Percentiles rank a stretch among this genome's conserved stretches.
These are phyloP conservation scores for Xylaria multiplex DNA, from an alignment of 2,329 filamentous ascomycete species.

Conservation along the genomic window DNA sequence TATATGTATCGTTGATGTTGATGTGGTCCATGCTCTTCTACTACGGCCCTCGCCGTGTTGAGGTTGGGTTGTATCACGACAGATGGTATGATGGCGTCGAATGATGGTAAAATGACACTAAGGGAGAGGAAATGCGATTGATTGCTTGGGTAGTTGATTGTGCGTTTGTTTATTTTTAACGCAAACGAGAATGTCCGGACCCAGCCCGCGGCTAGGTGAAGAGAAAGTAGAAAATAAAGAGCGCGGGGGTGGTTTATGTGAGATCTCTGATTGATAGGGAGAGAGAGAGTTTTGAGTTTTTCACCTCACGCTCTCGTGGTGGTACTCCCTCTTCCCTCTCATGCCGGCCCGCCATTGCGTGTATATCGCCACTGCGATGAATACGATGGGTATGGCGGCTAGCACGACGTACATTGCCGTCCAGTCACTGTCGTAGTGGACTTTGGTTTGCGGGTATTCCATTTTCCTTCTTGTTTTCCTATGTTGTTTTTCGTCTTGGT, in stretches of 20 bases:
- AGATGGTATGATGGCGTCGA: neutral
- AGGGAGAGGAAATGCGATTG: neutral
- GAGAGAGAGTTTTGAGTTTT: neutral
- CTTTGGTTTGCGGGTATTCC: slow-evolving; percentile 15
- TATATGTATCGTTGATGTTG: too few species aligned
- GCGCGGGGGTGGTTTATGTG: neutral
- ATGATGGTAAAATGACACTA: neutral
- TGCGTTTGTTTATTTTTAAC: neutral
- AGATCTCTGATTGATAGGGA: neutral
- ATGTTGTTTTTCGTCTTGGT: neutral
- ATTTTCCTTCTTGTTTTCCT: neutral
- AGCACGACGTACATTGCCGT: slow-evolving; percentile 42
- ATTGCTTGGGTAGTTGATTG: neutral
- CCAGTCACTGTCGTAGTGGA: slow-evolving; percentile 43
- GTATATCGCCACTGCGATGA: slow-evolving; percentile 35
- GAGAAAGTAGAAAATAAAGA: neutral
- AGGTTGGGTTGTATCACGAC: neutral
- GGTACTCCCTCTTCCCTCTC: neutral
- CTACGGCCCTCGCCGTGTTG: neutral
- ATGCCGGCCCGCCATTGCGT: slow-evolving; percentile 36
- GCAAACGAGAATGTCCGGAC: neutral
- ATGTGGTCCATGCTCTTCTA: too few species aligned
- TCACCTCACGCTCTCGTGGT: neutral
- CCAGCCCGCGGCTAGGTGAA: neutral
- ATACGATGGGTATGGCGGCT: slow-evolving; percentile 41